Evolutionary conservation across 306 rosid genomes (phyloP).

Genomic region (Quercus parvula): DNA sequence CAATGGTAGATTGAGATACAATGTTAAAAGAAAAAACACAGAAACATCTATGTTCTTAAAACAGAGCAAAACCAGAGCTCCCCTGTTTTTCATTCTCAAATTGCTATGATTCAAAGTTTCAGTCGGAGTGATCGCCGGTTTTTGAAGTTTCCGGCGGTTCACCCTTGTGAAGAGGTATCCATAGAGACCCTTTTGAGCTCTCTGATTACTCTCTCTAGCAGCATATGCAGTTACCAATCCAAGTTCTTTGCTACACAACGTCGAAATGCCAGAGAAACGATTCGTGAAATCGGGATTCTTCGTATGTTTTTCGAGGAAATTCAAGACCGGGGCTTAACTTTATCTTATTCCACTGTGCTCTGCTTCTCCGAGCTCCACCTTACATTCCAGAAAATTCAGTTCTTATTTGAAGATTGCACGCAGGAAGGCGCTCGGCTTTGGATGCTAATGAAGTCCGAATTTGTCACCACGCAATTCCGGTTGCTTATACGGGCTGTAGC

Average conservation of each 20-base stretch:
- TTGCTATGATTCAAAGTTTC: slow-evolving; percentile 29
- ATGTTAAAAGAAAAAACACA: too few species aligned
- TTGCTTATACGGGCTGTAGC: slow-evolving; percentile 38
- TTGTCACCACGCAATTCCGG: slow-evolving; percentile 44
- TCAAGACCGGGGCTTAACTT: not conserved
- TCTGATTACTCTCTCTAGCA: slow-evolving; percentile 38
- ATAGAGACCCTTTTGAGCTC: slow-evolving; percentile 51
- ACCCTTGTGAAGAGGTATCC: slow-evolving; percentile 56
- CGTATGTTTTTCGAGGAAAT: slow-evolving; percentile 63
- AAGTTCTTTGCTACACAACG: slow-evolving; percentile 44
- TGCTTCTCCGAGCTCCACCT: slow-evolving; percentile 70
- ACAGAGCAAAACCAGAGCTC: not conserved
- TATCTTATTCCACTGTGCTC: slow-evolving; percentile 35
- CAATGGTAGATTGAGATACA: too few species aligned
- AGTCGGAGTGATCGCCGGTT: slow-evolving; percentile 49
- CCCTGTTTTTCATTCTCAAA: not conserved
- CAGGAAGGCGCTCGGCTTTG: slow-evolving; percentile 42
- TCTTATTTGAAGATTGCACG: slow-evolving; percentile 58
- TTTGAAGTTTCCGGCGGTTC: slow-evolving; percentile 73
- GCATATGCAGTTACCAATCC: slow-evolving; percentile 41
- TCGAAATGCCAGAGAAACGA: slow-evolving; percentile 56
- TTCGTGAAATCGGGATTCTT: slow-evolving; percentile 48
- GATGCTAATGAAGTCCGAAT: slow-evolving; percentile 50
- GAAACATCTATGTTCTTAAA: not conserved
- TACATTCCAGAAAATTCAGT: slow-evolving; percentile 53